Base-by-base conservation (phyloP, 805 yeast genomes). In the Sugiyamaella qingdaonensis region DNA sequence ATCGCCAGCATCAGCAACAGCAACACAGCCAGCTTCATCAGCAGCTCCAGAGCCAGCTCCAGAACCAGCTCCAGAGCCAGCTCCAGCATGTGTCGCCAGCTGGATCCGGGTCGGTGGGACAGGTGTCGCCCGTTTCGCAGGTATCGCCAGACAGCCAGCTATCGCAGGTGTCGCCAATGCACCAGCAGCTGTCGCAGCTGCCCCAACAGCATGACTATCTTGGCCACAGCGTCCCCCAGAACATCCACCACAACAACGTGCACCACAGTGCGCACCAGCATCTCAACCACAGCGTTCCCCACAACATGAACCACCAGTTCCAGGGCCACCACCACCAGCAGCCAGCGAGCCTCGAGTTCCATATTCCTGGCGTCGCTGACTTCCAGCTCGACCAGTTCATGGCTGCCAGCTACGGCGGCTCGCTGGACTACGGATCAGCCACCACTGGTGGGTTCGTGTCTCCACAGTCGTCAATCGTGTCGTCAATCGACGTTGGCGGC, bases 401-500 rank as follows among this genome's bases (percentile, higher is more conserved):
- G 29, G 29, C 29, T 24, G 29, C 29, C 29, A 24, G 29, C 7
- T 24, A 24, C 29, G 29, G 29, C 29, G 29, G 29, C 29, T 24
- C 29, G 29, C 29, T 24, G 13, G 37, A 29, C 37, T 45, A 45
- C 9, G 33, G 48, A 19, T 45, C 33, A 10, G 48, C 19, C 3
- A 21, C 13, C 33, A n/a, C 14, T 7, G 46, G 34, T 10, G 37
- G 33, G 19, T 31, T 45, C 11, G 48, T 45, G 49, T 51, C 50
- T 13, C 51, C 49, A 14, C 54, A 39, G 29, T 51, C 54, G 24
- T 45, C 48, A 5, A 24, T 45, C 19, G n/a, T 32, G 11, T 45
- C 48, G 21, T 31, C 34, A 8, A 10, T 29, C 3, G 48, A 21
- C 42, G 21, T 36, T 19, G 50, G 37, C n/a, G 21, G 31, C 21